Evolutionary conservation across 805 yeast genomes (phyloP).

Genomic region (Pachysolen tannophilus): DNA sequence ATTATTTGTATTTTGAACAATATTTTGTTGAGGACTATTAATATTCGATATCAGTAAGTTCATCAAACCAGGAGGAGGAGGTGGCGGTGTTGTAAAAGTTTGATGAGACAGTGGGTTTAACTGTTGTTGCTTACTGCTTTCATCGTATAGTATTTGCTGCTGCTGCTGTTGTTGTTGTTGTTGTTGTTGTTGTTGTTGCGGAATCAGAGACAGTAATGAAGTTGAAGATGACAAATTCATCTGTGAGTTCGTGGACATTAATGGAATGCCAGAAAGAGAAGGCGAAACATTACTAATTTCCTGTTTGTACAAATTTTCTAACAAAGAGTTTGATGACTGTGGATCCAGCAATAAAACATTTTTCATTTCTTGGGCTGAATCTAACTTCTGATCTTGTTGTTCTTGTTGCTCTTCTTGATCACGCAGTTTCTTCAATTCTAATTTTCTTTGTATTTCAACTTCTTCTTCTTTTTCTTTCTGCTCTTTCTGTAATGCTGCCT

Average conservation of each 20-base stretch:
- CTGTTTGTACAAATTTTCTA: conserved; percentile 4
- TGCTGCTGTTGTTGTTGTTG: conserved; percentile 1
- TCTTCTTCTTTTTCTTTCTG: conserved; percentile 20
- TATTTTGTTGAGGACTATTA: too few relatives aligned
- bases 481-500: conserved; percentile 20
- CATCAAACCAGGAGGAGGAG: not conserved
- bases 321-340: conserved; percentile 2
- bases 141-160: too few relatives aligned
- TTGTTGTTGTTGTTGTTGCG: conserved; percentile 5
- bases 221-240: conserved; percentile 6
- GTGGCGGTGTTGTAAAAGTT: not conserved
- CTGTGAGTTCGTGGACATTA: conserved; percentile 4
- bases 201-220: too few relatives aligned
- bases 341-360: too few relatives aligned
- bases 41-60: too few relatives aligned
- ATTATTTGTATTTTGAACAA: too few relatives aligned
- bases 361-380: too few relatives aligned
- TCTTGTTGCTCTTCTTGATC: conserved; percentile 1
- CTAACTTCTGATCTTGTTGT: not conserved
- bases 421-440: conserved; percentile 9
- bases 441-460: conserved; percentile 7
- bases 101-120: not conserved
- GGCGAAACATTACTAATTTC: conserved; percentile 2
- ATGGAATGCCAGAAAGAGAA: conserved; percentile 1
- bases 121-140: not conserved